phyloP scores from a whole-genome alignment of 106 monocot genomes.

The Phalaenopsis aphrodite region DNA sequence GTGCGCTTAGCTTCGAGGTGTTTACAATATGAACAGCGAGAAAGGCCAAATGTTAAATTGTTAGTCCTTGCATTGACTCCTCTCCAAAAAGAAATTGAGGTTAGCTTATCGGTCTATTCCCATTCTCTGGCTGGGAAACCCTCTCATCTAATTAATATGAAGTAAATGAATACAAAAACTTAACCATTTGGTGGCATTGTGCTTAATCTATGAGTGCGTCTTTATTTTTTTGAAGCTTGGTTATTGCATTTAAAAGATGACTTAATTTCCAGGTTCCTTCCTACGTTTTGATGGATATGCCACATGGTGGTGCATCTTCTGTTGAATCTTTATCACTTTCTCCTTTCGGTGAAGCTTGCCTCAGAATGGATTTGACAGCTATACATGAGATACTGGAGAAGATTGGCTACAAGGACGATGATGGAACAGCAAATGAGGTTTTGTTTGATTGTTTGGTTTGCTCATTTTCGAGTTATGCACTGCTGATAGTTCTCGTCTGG shows the following conservation, averaged over 20 bases:
- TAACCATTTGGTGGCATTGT: not conserved
- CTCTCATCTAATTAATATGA: too few species aligned
- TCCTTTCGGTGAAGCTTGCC: slow-evolving; percentile 92
- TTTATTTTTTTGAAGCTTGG: not conserved
- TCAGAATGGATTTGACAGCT: slow-evolving; percentile 84
- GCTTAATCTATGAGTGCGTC: not conserved
- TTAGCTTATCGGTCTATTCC: slow-evolving; percentile 8
- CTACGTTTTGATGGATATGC: slow-evolving; percentile 77
- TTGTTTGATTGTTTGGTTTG: not conserved
- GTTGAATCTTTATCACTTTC: slow-evolving; percentile 65
- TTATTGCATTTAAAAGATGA: not conserved
- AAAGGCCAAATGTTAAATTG: slow-evolving; percentile 65
- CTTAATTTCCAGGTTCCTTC: slow-evolving; percentile 57
- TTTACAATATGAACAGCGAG: slow-evolving; percentile 73
- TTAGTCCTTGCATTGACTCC: slow-evolving; percentile 53
- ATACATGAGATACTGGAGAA: slow-evolving; percentile 90
- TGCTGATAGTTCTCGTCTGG: not conserved
- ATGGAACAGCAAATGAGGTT: slow-evolving; percentile 94
- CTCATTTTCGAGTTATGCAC: not conserved
- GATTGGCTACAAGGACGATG: slow-evolving; percentile 90
- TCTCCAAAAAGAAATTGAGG: slow-evolving; percentile 65
- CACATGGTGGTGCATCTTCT: slow-evolving; percentile 53
- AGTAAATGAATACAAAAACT: not conserved
- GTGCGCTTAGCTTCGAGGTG: slow-evolving; percentile 78
- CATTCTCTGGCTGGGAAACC: too few species aligned